A percentile compares a stretch with the other conserved stretches of the same genome.
phyloP scores from a whole-genome alignment of 2,329 filamentous ascomycete genomes.

The Hymenoscyphus occultus region DNA sequence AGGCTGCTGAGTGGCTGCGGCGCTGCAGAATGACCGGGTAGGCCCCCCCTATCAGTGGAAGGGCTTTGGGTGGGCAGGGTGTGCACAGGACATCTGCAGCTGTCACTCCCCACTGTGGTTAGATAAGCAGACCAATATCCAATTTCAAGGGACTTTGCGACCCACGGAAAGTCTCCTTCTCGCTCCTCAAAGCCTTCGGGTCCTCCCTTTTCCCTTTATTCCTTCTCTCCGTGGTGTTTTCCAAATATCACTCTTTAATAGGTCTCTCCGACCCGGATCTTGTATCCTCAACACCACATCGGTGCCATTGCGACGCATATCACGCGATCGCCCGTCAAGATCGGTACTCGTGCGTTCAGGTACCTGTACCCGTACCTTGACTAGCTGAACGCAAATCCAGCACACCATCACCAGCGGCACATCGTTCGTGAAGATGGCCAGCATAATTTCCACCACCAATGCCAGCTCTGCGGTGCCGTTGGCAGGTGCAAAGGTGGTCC shows the following conservation, averaged over 20 bases:
- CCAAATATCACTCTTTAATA: neutral
- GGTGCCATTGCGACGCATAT: neutral
- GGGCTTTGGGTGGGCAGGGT: neutral
- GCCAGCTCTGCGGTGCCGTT: conserved; percentile 35
- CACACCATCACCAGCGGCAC: neutral
- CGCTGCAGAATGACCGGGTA: too few relatives aligned
- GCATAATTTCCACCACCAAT: conserved; percentile 24
- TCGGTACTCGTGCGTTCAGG: neutral
- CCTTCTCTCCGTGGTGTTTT: neutral
- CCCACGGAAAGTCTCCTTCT: neutral
- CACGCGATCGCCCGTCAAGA: neutral
- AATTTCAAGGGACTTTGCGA: conserved; percentile 1
- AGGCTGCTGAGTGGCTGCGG: neutral
- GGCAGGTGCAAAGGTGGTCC: conserved; percentile 33
- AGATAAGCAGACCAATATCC: conserved; percentile 1
- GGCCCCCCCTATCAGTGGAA: too few relatives aligned
- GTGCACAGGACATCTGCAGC: neutral
- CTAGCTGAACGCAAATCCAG: neutral
- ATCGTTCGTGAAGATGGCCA: conserved; percentile 7
- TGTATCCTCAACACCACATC: neutral
- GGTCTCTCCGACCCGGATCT: conserved; percentile 2
- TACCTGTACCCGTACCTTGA: neutral
- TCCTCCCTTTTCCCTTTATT: neutral
- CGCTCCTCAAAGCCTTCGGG: neutral
- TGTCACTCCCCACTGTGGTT: neutral